Evolutionary conservation across 306 rosid species (phyloP), one percentile per base, ranked within the genome.

Genomic region (Trifolium fragiferum): DNA sequence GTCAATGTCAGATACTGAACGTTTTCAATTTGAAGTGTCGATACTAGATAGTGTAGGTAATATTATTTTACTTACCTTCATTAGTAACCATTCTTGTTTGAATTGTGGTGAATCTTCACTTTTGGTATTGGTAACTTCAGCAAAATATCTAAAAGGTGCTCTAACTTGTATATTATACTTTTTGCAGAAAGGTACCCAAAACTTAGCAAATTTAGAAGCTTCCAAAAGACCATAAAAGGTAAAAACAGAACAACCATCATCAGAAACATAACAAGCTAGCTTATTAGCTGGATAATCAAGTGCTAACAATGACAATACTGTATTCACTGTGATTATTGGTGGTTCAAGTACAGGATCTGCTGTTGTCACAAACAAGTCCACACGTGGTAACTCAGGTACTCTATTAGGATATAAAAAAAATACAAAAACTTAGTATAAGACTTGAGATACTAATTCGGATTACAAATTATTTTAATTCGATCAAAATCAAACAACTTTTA

Each of bases 181-280:
- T 43, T 81, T 90, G 51, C 96, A 88, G 5, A 87, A 90, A 12
- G 93, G 91, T 30, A 85, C 76, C 96, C 93, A 90, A 74, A 60
- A 66, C 51, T 73, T 64, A 1, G 96, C 91, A 60, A 86, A 90
- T 57, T 85, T 74, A 7, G 86, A 83, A 32, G 90, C 88, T 76
- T 87, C 85, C 3, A 77, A 19, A 62, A 90, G 96, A 13, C 84
- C 86, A 70, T 82, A 82, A 15, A 76, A 86, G 44, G 84, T 83
- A 25, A 88, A 37, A 57, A 87, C 85, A 6, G 96, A 88, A 35
- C 89, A 88, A 0, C 86, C 96, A 85, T 90, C 96, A 53, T 90
- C 96, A 0, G 93, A 88, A 9, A 90, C 90, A 66, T 90, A 90
- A 79, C 93, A 90, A 73, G 93, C 91, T 32, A 90, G 73, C 76